phyloP scores from a whole-genome alignment of 2,329 filamentous ascomycete genomes.

The Fusarium sp. region DNA sequence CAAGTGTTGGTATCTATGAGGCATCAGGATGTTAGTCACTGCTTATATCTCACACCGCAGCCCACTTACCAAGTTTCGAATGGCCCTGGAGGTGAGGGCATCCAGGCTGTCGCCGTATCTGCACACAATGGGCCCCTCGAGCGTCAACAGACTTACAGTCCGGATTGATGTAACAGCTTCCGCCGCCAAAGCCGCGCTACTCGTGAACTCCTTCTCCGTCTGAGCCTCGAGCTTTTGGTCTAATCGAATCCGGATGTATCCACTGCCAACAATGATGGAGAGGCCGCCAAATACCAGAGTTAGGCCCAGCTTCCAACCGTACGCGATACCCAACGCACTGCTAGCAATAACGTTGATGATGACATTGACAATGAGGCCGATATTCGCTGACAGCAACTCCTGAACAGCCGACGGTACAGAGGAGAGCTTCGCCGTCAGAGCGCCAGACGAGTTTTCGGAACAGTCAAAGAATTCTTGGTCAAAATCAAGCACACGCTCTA shows the following conservation, averaged over 20 bases:
- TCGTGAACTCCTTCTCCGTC: slow-evolving; percentile 49
- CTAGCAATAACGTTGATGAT: slow-evolving; percentile 49
- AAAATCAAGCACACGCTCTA: slow-evolving; percentile 49
- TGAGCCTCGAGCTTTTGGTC: slow-evolving; percentile 55
- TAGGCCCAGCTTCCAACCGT: slow-evolving; percentile 63
- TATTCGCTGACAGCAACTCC: slow-evolving; percentile 57
- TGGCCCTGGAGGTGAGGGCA: slow-evolving; percentile 28
- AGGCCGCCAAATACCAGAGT: slow-evolving; percentile 60
- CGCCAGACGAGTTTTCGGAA: slow-evolving; percentile 53
- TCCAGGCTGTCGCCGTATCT: slow-evolving; percentile 49
- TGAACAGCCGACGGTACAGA: slow-evolving; percentile 59
- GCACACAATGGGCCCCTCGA: slow-evolving; percentile 51
- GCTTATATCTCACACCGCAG: not conserved
- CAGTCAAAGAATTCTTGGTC: slow-evolving; percentile 59
- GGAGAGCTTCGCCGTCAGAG: slow-evolving; percentile 51
- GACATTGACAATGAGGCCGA: slow-evolving; percentile 50
- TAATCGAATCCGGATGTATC: slow-evolving; percentile 54
- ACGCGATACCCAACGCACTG: slow-evolving; percentile 58
- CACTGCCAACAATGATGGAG: slow-evolving; percentile 51
- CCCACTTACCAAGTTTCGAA: slow-evolving; percentile 3
- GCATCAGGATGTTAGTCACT: not conserved
- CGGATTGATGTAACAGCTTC: slow-evolving; percentile 56
- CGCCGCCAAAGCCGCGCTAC: slow-evolving; percentile 57
- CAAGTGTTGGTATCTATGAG: not conserved
- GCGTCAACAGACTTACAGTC: slow-evolving; percentile 57